A percentile compares a stretch with the other conserved stretches of the same genome.
These are phyloP conservation scores for Barbarea vulgaris DNA, from an alignment of 345 rosid genomes.

Conservation along the genomic window DNA sequence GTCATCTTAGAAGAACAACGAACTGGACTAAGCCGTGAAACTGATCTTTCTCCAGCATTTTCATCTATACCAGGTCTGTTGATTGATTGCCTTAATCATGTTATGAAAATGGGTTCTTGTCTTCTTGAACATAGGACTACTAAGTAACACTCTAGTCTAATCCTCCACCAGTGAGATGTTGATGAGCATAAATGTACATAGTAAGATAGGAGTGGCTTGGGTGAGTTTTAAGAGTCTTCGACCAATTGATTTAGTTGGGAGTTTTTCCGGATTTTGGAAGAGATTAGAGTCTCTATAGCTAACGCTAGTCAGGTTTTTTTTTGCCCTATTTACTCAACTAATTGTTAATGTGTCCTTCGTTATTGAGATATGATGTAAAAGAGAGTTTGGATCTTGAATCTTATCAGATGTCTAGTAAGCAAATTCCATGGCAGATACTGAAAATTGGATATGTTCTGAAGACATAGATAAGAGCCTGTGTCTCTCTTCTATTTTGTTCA, in stretches of 20 bases:
- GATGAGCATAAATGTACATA: background rate
- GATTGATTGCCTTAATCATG: background rate
- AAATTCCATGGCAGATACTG: background rate
- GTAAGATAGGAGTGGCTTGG: background rate
- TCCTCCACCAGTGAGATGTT: background rate
- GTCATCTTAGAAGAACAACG: constrained; percentile 13
- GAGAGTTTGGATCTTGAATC: background rate
- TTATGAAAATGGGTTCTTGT: background rate
- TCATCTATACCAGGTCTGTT: constrained; percentile 22
- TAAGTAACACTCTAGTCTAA: background rate
- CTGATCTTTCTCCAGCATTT: constrained; percentile 11
- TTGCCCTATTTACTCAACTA: background rate
- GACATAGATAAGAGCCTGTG: background rate
- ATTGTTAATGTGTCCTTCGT: background rate
- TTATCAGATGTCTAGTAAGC: background rate
- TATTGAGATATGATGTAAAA: background rate
- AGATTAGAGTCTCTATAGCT: background rate
- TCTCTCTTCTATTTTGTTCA: background rate
- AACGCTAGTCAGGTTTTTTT: background rate
- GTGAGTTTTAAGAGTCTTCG: background rate
- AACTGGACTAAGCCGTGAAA: constrained; percentile 14
- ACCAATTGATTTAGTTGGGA: background rate
- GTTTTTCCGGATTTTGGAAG: background rate
- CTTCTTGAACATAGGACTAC: background rate
- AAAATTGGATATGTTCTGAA: background rate